A percentile compares a stretch with the other conserved stretches of the same genome.
These are phyloP conservation scores for Brachypodium distachyon DNA, from an alignment of 202 grass and related monocot species.

Conservation along the genomic window DNA sequence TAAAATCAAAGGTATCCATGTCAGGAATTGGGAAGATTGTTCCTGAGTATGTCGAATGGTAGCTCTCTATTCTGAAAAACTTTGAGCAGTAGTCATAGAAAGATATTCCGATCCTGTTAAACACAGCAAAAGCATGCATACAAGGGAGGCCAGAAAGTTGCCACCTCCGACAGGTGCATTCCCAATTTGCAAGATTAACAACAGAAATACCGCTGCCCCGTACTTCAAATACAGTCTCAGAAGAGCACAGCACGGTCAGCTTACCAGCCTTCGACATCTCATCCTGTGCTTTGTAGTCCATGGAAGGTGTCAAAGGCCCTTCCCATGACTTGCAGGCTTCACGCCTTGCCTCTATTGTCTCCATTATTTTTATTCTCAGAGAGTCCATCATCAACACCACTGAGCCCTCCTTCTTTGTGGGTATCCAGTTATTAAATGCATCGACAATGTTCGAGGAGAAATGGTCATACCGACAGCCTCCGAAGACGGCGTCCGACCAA, in stretches of 20 bases:
- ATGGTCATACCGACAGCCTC: slow-evolving; percentile 83
- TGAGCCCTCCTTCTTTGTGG: slow-evolving; percentile 73
- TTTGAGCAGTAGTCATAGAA: slow-evolving; percentile 81
- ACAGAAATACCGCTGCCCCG: slow-evolving; percentile 82
- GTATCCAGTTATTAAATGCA: slow-evolving; percentile 98
- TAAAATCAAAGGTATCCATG: slow-evolving; percentile 85
- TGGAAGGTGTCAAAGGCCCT: slow-evolving; percentile 76
- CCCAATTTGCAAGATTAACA: slow-evolving; percentile 77
- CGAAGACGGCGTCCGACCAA: slow-evolving; percentile 96
- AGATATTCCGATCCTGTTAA: slow-evolving; percentile 57
- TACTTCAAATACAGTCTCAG: slow-evolving; percentile 96
- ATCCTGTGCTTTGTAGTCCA: slow-evolving; percentile 77
- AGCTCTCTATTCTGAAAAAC: slow-evolving; percentile 73
- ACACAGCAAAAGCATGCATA: slow-evolving; percentile 86
- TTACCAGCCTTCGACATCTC: slow-evolving; percentile 64
- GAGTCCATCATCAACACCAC: slow-evolving; percentile 86
- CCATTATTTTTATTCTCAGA: slow-evolving; percentile 70
- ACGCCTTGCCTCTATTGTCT: slow-evolving; percentile 70
- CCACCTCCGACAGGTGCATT: slow-evolving; percentile 94
- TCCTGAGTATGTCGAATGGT: slow-evolving; percentile 71
- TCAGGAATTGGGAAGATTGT: slow-evolving; percentile 72
- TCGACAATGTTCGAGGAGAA: slow-evolving; percentile 95
- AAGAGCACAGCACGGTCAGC: slow-evolving; percentile 85
- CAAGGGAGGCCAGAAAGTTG: slow-evolving; percentile 90
- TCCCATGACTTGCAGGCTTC: slow-evolving; percentile 57